phyloP scores from a whole-genome alignment of 305 asterid species.

The Rubia peregrina region DNA sequence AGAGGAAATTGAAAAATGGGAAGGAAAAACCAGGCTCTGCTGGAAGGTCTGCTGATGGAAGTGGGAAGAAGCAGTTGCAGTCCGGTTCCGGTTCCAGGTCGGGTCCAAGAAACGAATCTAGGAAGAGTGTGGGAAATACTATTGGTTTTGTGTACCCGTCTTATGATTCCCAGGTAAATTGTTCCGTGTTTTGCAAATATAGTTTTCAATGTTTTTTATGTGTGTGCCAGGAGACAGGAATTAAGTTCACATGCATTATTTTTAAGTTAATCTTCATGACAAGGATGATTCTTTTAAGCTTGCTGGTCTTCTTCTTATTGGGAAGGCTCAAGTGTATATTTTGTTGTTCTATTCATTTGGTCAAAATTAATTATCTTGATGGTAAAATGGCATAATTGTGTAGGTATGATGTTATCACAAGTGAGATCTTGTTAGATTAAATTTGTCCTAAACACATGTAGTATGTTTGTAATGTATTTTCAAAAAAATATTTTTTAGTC shows the following conservation, averaged over 20 bases:
- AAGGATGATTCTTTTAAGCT: not conserved
- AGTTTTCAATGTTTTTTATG: not conserved
- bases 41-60: conserved; percentile 18
- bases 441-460: not conserved
- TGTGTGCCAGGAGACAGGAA: not conserved
- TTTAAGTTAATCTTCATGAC: not conserved
- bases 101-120: conserved; percentile 23
- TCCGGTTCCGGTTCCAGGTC: conserved; percentile 24
- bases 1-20: conserved; percentile 35
- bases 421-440: not conserved
- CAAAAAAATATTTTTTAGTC: not conserved
- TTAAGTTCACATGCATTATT: not conserved
- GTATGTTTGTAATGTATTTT: too few species aligned
- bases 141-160: conserved; percentile 44
- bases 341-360: not conserved
- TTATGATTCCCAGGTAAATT: conserved; percentile 38
- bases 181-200: not conserved
- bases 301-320: not conserved
- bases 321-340: not conserved
- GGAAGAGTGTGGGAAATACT: conserved; percentile 37
- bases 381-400: not conserved
- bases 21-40: conserved; percentile 20
- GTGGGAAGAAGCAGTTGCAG: conserved; percentile 27
- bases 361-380: not conserved
- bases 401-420: not conserved